Conservation (phyloP, 208 protist genomes). For the Trypanosoma platydactyli region DNA sequence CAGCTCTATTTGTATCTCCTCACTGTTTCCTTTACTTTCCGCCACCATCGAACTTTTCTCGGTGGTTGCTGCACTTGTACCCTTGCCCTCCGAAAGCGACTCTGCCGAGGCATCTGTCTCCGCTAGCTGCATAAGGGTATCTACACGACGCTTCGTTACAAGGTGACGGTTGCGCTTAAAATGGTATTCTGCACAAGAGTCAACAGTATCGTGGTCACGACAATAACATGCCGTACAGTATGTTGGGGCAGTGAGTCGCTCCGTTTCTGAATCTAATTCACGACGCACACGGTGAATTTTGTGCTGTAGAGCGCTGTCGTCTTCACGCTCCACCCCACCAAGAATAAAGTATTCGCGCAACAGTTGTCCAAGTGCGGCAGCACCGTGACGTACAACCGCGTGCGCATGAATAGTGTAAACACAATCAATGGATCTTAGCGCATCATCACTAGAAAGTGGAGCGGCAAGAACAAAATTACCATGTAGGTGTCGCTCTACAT, state of each 20-base stretch:
- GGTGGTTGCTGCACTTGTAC: background rate
- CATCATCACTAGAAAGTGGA: constrained; percentile 44
- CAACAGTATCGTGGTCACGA: constrained; percentile 61
- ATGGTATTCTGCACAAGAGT: constrained; percentile 78
- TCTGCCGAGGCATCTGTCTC: constrained; percentile 8
- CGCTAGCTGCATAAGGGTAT: constrained; percentile 25
- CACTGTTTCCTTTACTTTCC: background rate
- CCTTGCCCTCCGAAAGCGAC: background rate
- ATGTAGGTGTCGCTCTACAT: constrained; percentile 53
- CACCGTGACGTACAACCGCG: constrained; percentile 59
- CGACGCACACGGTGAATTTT: constrained; percentile 84
- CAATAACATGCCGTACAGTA: constrained; percentile 81
- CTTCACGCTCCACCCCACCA: constrained; percentile 57
- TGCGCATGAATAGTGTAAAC: constrained; percentile 76
- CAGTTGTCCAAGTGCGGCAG: constrained; percentile 57
- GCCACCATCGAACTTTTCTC: background rate
- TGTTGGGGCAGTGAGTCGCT: constrained; percentile 47
- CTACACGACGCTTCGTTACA: constrained; percentile 13
- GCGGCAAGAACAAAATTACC: constrained; percentile 48
- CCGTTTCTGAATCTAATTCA: constrained; percentile 76
- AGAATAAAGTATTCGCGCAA: constrained; percentile 87
- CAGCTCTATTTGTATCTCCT: constrained; percentile 27
- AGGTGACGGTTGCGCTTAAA: constrained; percentile 46
- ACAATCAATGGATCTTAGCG: constrained; percentile 49
- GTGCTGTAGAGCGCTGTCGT: constrained; percentile 79